Percentiles rank a stretch among this genome's conserved stretches.
These are phyloP conservation scores for Didymella glomerata DNA, from an alignment of 2,329 filamentous ascomycete genomes.

Conservation along the genomic window DNA sequence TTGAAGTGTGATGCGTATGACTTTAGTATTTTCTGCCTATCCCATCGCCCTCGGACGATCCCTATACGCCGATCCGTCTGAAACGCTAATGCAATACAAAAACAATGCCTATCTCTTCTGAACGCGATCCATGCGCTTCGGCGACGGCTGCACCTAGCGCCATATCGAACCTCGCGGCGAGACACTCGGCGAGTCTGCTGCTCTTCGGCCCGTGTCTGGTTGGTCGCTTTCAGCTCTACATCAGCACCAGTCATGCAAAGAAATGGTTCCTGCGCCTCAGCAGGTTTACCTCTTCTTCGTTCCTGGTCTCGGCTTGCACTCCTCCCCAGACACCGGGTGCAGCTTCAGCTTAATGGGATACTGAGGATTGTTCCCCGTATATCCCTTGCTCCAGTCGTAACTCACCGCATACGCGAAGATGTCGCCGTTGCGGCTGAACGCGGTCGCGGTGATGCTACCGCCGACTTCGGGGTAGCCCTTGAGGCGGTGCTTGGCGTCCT, in stretches of 20 bases:
- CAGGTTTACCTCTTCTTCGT: conserved; percentile 55
- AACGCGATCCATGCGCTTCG: too few relatives aligned
- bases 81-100: conserved; percentile 24
- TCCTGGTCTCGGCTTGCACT: conserved; percentile 61
- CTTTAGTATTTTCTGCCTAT: too few relatives aligned
- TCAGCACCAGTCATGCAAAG: not conserved
- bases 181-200: not conserved
- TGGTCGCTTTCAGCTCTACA: not conserved
- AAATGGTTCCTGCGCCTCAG: not conserved
- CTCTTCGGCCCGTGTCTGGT: not conserved
- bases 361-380: conserved; percentile 77
- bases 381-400: conserved; percentile 99
- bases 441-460: conserved; percentile 87
- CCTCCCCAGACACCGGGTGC: conserved; percentile 58
- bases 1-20: too few relatives aligned
- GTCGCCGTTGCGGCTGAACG: conserved; percentile 85
- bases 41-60: not conserved
- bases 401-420: conserved; percentile 74
- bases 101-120: not conserved
- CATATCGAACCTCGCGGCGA: not conserved
- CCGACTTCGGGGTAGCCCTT: conserved; percentile 71
- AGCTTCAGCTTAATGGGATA: conserved; percentile 62
- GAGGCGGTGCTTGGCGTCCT: conserved; percentile 62
- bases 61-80: conserved; percentile 16
- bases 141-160: not conserved